Evolutionary conservation across 2,329 filamentous ascomycete species (phyloP).

Genomic region (Teratosphaeria nubilosa): DNA sequence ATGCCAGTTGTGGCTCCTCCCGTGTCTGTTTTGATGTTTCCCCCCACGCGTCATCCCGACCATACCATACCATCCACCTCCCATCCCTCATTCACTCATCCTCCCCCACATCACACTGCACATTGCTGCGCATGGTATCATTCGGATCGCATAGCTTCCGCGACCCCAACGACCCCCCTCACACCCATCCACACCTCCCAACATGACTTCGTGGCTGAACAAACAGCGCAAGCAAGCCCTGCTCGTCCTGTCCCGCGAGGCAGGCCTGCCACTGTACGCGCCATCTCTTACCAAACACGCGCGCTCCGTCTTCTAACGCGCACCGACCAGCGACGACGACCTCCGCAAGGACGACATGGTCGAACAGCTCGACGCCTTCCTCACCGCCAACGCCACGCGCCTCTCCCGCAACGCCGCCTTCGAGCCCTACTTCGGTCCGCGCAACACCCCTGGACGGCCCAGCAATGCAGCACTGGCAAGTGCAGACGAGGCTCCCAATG

Average conservation of each 20-base stretch:
- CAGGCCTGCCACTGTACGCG: conserved; percentile 21
- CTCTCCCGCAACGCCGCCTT: conserved; percentile 57
- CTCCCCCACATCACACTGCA: neutral
- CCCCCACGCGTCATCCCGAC: conserved; percentile 2
- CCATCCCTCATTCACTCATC: neutral
- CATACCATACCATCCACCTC: neutral
- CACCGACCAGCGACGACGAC: conserved; percentile 39
- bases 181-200: neutral
- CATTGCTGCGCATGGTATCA: conserved; percentile 6
- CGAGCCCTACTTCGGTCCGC: conserved; percentile 61
- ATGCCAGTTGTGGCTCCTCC: neutral
- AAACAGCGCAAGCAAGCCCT: conserved; percentile 21
- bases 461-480: conserved; percentile 13
- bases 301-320: conserved; percentile 16
- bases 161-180: conserved; percentile 29
- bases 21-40: neutral
- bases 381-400: conserved; percentile 56
- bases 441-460: conserved; percentile 42
- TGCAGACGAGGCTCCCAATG: conserved; percentile 23
- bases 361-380: conserved; percentile 59
- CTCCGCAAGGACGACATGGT: conserved; percentile 75
- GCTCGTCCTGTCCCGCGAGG: conserved; percentile 20
- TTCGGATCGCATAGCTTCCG: conserved; percentile 39
- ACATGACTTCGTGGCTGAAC: conserved; percentile 19
- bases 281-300: conserved; percentile 36